Evolutionary conservation across 2,329 filamentous ascomycete genomes (phyloP).

Genomic region (Venturiaceae sp.): DNA sequence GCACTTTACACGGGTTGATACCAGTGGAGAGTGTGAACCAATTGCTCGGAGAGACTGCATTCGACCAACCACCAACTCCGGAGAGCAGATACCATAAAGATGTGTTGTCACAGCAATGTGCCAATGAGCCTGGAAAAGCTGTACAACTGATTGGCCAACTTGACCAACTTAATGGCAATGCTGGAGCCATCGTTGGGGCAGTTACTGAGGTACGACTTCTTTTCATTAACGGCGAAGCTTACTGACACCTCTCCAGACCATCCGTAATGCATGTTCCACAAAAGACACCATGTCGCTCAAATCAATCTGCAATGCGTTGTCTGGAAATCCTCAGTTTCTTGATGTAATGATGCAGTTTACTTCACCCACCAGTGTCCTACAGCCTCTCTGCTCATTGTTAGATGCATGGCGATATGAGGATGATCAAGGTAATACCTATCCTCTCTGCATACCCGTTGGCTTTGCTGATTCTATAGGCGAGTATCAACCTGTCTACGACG

Average conservation of each 20-base stretch:
- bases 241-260: conserved; percentile 37
- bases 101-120: conserved; percentile 66
- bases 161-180: conserved; percentile 85
- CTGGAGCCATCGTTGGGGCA: conserved; percentile 73
- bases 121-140: conserved; percentile 63
- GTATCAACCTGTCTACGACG: conserved; percentile 77
- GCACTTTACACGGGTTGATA: conserved; percentile 79
- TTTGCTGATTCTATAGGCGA: conserved; percentile 42
- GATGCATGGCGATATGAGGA: conserved; percentile 77
- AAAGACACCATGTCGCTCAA: conserved; percentile 78
- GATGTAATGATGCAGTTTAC: conserved; percentile 71
- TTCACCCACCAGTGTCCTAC: conserved; percentile 57
- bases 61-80: conserved; percentile 65
- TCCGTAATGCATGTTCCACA: conserved; percentile 57
- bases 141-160: conserved; percentile 72
- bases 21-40: conserved; percentile 66
- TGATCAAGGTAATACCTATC: conserved; percentile 47
- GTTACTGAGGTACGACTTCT: conserved; percentile 28
- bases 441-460: background rate
- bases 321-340: conserved; percentile 59
- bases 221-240: conserved; percentile 8
- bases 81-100: conserved; percentile 65
- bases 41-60: conserved; percentile 74
- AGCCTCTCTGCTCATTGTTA: conserved; percentile 64
- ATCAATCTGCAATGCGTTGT: conserved; percentile 61